phyloP scores from a whole-genome alignment of 208 protist genomes.

The Acanthamoeba royreba region DNA sequence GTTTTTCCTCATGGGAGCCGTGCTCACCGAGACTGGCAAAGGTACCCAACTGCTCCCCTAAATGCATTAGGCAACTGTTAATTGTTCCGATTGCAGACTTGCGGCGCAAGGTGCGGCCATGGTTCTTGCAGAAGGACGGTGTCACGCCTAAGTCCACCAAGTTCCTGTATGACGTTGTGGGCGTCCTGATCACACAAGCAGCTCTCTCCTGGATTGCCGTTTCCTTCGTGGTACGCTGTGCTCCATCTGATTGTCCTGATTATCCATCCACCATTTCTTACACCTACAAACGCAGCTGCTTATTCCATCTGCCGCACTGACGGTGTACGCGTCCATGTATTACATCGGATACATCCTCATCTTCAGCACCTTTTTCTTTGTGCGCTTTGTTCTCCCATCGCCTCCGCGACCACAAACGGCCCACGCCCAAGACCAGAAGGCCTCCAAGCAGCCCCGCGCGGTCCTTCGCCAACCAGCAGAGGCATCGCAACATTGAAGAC shows the following conservation, averaged over 20 bases:
- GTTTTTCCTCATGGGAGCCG: conserved; percentile 51
- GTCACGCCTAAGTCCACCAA: background rate
- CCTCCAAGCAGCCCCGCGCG: too few species aligned
- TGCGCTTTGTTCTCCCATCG: background rate
- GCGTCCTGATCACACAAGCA: background rate
- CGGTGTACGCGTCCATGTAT: background rate
- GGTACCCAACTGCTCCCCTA: background rate
- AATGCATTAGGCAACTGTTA: background rate
- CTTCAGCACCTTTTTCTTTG: background rate
- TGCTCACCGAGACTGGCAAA: conserved; percentile 65
- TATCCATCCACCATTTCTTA: background rate
- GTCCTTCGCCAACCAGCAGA: too few species aligned
- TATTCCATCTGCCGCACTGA: background rate
- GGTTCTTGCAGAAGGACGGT: background rate
- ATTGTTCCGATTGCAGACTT: background rate
- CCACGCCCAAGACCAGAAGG: too few species aligned
- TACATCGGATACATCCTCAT: background rate
- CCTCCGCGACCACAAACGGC: too few species aligned
- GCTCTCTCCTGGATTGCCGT: background rate
- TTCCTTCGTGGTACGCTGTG: conserved; percentile 35
- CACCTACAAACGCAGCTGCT: background rate
- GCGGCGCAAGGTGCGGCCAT: conserved; percentile 7
- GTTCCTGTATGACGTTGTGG: conserved; percentile 26
- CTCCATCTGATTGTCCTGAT: background rate
- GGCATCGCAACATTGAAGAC: too few species aligned